These are phyloP conservation scores for Colletotrichum tanaceti DNA, from an alignment of 2,329 filamentous ascomycete genomes.

Conservation along the genomic window DNA sequence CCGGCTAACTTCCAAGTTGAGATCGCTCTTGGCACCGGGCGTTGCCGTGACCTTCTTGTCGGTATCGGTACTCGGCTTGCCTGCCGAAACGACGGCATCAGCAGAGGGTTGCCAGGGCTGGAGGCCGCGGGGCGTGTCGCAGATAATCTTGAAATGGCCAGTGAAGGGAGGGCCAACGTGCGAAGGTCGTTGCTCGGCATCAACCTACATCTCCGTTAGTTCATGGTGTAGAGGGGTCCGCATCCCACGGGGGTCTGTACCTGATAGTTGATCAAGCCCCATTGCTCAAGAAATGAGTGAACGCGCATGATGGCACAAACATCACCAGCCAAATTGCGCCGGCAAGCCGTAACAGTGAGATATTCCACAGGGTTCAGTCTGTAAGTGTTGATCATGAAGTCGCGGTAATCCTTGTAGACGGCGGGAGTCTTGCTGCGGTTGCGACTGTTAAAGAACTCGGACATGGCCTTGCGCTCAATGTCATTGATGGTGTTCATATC, in stretches of 20 bases:
- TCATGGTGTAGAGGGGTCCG: constrained; percentile 5
- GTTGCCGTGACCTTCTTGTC: constrained; percentile 77
- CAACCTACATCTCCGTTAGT: constrained; percentile 71
- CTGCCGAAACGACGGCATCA: constrained; percentile 73
- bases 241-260: constrained; percentile 59
- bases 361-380: constrained; percentile 96
- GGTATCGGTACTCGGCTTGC: constrained; percentile 73
- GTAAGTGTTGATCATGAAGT: constrained; percentile 99
- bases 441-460: constrained; percentile 98
- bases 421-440: constrained; percentile 98
- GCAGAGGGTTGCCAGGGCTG: constrained; percentile 95
- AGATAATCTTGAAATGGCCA: constrained; percentile 95
- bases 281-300: constrained; percentile 97
- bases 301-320: constrained; percentile 99
- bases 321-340: constrained; percentile 93
- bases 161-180: constrained; percentile 97
- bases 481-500: constrained; percentile 94
- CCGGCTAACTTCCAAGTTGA: constrained; percentile 91
- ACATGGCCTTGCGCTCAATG: constrained; percentile 93
- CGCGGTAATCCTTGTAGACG: constrained; percentile 98
- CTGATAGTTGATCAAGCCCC: constrained; percentile 99
- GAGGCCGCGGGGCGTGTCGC: constrained; percentile 92
- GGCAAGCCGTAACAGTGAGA: constrained; percentile 94
- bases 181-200: constrained; percentile 93
- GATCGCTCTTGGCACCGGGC: constrained; percentile 77